phyloP scores from a whole-genome alignment of 495 filamentous ascomycete species.

The Podospora bellae-mahoneyi region DNA sequence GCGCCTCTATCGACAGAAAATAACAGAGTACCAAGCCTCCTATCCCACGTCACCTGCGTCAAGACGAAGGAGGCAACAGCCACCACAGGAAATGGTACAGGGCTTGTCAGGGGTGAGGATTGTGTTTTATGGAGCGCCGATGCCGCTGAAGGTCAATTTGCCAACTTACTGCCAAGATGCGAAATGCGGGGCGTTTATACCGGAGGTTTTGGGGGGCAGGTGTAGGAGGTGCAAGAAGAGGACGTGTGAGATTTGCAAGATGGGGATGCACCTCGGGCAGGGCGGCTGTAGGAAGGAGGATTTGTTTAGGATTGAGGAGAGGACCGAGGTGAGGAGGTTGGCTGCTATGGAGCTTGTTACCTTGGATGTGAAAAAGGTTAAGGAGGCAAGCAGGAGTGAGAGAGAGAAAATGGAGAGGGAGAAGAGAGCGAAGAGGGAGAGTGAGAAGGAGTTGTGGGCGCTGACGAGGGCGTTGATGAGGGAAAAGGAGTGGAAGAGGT shows the following conservation, averaged over 20 bases:
- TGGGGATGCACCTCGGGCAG: conserved; percentile 5
- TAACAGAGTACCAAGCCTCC: conserved; percentile 17
- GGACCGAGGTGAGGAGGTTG: background rate
- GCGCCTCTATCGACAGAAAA: conserved; percentile 15
- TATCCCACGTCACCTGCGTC: background rate
- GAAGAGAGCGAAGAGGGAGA: conserved; percentile 1
- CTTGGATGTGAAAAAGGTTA: too few relatives aligned
- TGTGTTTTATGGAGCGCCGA: too few relatives aligned
- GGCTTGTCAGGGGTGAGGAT: too few relatives aligned
- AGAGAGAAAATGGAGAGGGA: background rate
- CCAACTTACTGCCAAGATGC: conserved; percentile 24
- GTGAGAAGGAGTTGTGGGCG: conserved; percentile 8
- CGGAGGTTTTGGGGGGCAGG: conserved; percentile 7
- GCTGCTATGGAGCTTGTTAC: background rate
- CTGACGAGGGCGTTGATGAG: conserved; percentile 5
- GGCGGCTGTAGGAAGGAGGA: background rate
- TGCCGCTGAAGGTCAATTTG: too few relatives aligned
- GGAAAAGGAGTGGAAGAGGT: conserved; percentile 7
- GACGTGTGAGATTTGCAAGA: conserved; percentile 17
- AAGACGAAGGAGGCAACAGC: too few relatives aligned
- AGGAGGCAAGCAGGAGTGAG: too few relatives aligned
- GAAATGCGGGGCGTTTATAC: conserved; percentile 25
- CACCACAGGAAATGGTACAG: too few relatives aligned
- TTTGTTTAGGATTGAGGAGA: too few relatives aligned
- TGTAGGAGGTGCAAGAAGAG: conserved; percentile 8